Base-by-base conservation (phyloP, 352 stramenopile species). In the Pythium aquatile region DNA sequence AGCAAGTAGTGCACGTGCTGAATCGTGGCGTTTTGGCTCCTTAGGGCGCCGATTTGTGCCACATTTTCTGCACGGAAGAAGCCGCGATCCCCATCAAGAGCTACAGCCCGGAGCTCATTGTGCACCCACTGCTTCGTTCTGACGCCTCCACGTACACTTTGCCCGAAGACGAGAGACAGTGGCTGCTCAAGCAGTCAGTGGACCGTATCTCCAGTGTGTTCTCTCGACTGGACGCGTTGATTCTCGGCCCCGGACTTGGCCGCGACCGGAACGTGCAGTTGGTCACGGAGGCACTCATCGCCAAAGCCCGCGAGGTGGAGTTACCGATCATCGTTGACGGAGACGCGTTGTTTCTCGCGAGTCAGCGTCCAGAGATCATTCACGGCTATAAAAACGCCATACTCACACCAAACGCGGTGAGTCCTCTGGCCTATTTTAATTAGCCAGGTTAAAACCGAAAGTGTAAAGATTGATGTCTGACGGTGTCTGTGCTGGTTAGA, bases 31-130 rank as follows among this genome's bases (percentile, higher is more conserved):
- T 24, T 24, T 24, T 24, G 20, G 20, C 20, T 24, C 20, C 20
- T 24, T 63, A 91, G 56, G 97, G 97, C 5, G 94, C 94, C 16
- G 97, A 99, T 79, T 74, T 99, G 65, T 93, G 88, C 35, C 97
- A 97, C 64, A 76, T 99, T 14, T 98, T 99, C 63, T 98, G 93
- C 68, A 92, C 96, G 4, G 68, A 94, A 52, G 91, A 98, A 64
- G 97, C 97, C 0, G 77, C 91, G n/a, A 76, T 97, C 24, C 93
- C 97, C 4, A 98, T 99, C 77, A 99, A 99, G 74, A 97, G 85
- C 65, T 99, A 99, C 80, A 98, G 88, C 62, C 96, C 97, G 0
- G 97, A 99, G 76, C 83, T 99, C 24, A 99, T 99, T 75, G 97
- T 98, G 17, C 87, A 96, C 29, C 87, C 87, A 49, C 66, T 92